Conservation (phyloP, 805 yeast genomes). For the Kazachstania taianensis region DNA sequence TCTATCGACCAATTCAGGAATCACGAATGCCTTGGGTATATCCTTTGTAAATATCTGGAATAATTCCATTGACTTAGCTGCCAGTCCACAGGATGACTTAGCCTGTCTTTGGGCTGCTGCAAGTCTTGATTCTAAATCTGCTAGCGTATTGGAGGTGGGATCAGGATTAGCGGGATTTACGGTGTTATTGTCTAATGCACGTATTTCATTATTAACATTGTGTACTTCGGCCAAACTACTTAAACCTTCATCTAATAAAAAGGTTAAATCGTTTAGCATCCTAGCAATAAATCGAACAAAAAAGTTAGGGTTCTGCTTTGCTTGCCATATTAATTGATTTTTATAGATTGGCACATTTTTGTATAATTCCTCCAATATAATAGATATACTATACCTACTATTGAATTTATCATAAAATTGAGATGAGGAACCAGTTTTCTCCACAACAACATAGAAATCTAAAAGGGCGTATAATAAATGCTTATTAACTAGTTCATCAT, state of each 20-base stretch:
- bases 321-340: constrained; percentile 56
- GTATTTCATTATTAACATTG: constrained; percentile 38
- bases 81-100: constrained; percentile 67
- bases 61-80: constrained; percentile 71
- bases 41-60: constrained; percentile 76
- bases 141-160: constrained; percentile 20
- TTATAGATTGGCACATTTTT: constrained; percentile 51
- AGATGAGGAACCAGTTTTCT: constrained; percentile 88
- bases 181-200: background rate
- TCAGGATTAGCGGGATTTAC: background rate
- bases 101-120: constrained; percentile 65
- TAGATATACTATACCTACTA: constrained; percentile 76
- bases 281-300: constrained; percentile 89
- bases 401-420: constrained; percentile 96
- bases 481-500: constrained; percentile 49
- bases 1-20: constrained; percentile 85
- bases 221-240: constrained; percentile 72
- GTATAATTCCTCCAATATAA: constrained; percentile 78
- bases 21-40: constrained; percentile 76
- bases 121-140: constrained; percentile 50
- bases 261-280: constrained; percentile 90
- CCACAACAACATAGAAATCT: constrained; percentile 89
- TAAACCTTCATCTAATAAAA: constrained; percentile 80
- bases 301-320: constrained; percentile 63
- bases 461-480: constrained; percentile 73